Base-by-base conservation (phyloP, 2,329 filamentous ascomycete species). In the Pseudonectria buxi region DNA sequence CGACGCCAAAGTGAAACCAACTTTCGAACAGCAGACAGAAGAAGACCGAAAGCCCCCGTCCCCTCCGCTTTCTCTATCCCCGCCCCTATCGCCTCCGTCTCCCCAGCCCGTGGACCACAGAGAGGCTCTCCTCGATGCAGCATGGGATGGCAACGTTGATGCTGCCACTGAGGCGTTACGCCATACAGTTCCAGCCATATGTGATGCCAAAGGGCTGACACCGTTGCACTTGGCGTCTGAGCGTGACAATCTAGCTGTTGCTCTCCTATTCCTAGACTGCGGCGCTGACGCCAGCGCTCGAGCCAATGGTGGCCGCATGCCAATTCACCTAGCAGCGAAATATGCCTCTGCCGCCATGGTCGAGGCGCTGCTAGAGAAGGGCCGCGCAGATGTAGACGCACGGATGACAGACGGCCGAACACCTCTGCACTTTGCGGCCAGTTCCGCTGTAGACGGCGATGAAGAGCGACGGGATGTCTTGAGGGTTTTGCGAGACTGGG, bases 61-160 rank as follows among this genome's bases (percentile, higher is more conserved):
- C 5, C 18, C 18, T 22, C 18, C 18, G 18, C 5, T 9, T 22
- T 22, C 18, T 9, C 14, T 26, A 16, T 6, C 16, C 27, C 18
- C 18, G 28, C 11, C 10, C 30, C n/a, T 16, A 34, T 26, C 24
- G 24, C 18, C 24, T 22, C 14, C 14, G 30, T 3, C 36, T 37
- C 4, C 36, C 28, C 7, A 16, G 13, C 24, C 31, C 18, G 9
- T 22, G 4, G 40, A 47, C 12, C 40, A 46, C 0, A 39, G 49
- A 32, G 55, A 58, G 0, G 16, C 40, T 0, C 42, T 59, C 3
- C 46, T 59, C 1, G 55, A 58, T 26, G 56, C 54, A 0, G 54
- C 58, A 38, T 64, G 56, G 56, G 53, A 53, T 22, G 56, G 56
- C 2, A 46, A 59, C 14, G 40, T 58, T 7, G 40, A 51, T 22